These are phyloP conservation scores for Boletus semigastroideus DNA, from an alignment of 1,284 basidiomycete species.

Conservation along the genomic window DNA sequence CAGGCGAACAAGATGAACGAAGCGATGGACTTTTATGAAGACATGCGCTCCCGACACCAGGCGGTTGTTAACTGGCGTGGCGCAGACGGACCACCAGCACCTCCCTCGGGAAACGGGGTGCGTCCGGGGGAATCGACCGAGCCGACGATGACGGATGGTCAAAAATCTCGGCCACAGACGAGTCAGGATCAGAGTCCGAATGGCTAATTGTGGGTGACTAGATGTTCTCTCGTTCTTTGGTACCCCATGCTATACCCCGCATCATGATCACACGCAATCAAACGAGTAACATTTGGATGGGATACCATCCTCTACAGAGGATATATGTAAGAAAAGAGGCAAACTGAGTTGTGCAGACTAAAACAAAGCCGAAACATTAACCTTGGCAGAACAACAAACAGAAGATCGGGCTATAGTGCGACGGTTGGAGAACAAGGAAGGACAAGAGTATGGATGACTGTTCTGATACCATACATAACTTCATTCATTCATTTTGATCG, in stretches of 20 bases:
- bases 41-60: slow-evolving; percentile 70
- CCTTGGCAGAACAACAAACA: slow-evolving; percentile 21
- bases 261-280: slow-evolving; percentile 8
- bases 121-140: slow-evolving; percentile 47
- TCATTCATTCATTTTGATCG: slow-evolving; percentile 29
- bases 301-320: slow-evolving; percentile 29
- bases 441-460: slow-evolving; percentile 30
- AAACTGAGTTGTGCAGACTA: slow-evolving; percentile 22
- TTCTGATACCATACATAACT: slow-evolving; percentile 37
- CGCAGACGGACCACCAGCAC: slow-evolving; percentile 32
- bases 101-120: slow-evolving; percentile 65
- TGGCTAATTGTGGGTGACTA: slow-evolving; percentile 67
- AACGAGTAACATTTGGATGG: slow-evolving; percentile 33
- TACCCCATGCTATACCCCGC: slow-evolving; percentile 24
- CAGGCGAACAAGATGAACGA: slow-evolving; percentile 97
- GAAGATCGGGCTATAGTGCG: slow-evolving; percentile 17
- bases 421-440: slow-evolving; percentile 24
- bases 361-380: slow-evolving; percentile 22
- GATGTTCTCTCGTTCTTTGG: slow-evolving; percentile 7
- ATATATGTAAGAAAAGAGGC: slow-evolving; percentile 23
- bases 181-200: slow-evolving; percentile 81
- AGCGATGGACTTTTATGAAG: slow-evolving; percentile 81
- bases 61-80: slow-evolving; percentile 56
- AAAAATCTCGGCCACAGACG: slow-evolving; percentile 63
- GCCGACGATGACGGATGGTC: slow-evolving; percentile 69